A percentile compares a stretch with the other conserved stretches of the same genome.
These are phyloP conservation scores for Fusarium sp. DNA, from an alignment of 2,329 filamentous ascomycete genomes.

Conservation along the genomic window DNA sequence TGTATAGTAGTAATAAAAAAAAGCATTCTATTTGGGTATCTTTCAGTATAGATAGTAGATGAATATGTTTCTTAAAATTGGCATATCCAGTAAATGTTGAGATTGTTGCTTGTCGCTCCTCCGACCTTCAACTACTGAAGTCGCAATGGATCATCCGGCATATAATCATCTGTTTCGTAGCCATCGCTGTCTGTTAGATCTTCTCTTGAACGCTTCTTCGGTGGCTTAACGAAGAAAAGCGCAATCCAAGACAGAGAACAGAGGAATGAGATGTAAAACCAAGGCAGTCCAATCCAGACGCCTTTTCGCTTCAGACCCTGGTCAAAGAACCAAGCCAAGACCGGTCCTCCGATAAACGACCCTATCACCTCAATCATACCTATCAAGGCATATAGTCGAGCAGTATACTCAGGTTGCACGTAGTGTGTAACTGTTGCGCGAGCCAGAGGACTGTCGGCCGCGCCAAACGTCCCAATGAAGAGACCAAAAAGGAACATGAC, in stretches of 20 bases:
- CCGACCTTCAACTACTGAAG: conserved; percentile 23
- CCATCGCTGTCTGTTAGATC: conserved; percentile 21
- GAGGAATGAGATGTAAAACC: conserved; percentile 51
- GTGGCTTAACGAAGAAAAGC: conserved; percentile 47
- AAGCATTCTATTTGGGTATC: conserved; percentile 21
- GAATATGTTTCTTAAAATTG: background rate
- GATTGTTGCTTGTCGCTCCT: background rate
- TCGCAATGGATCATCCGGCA: conserved; percentile 39
- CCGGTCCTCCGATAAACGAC: conserved; percentile 53
- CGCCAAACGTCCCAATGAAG: conserved; percentile 51
- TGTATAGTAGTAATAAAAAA: background rate
- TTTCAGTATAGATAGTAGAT: background rate
- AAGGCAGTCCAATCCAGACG: conserved; percentile 52
- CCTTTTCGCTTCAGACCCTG: conserved; percentile 49
- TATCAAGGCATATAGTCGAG: conserved; percentile 54
- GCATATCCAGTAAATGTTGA: background rate
- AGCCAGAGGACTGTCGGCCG: conserved; percentile 50
- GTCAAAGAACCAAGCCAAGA: conserved; percentile 52
- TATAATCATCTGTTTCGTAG: conserved; percentile 33
- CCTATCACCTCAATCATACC: conserved; percentile 53
- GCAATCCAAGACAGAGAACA: conserved; percentile 43
- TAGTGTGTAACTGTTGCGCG: conserved; percentile 54
- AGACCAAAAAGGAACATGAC: conserved; percentile 51
- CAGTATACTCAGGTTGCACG: conserved; percentile 50
- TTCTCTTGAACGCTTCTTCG: conserved; percentile 37